Percentiles rank a stretch among this genome's conserved stretches.
Conservation (phyloP, 2,329 filamentous ascomycete genomes). For the Claviceps sp. region DNA sequence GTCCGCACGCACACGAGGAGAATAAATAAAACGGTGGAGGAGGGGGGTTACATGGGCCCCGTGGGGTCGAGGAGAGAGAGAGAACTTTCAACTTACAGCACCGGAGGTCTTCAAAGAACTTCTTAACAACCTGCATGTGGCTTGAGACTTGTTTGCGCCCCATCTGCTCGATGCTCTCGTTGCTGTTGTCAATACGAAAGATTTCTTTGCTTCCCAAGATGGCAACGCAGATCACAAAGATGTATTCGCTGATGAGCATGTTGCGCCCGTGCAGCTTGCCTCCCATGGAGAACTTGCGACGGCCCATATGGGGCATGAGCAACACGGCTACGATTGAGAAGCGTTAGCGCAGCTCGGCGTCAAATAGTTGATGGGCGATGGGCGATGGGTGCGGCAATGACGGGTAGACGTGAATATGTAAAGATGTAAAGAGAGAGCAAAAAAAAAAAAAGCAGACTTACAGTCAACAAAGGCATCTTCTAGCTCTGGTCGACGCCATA, state of each 20-base stretch:
- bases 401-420: neutral
- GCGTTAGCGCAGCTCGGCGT: constrained; percentile 9
- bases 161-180: constrained; percentile 31
- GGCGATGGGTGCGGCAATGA: neutral
- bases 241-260: constrained; percentile 56
- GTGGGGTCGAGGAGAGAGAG: neutral
- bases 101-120: constrained; percentile 47
- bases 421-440: too few species aligned
- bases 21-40: neutral
- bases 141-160: constrained; percentile 54
- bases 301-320: constrained; percentile 51
- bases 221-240: constrained; percentile 32
- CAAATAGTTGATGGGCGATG: neutral
- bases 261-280: constrained; percentile 53
- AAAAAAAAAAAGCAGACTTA: constrained; percentile 26
- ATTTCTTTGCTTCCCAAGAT: constrained; percentile 28
- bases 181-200: constrained; percentile 29
- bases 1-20: neutral
- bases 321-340: constrained; percentile 33
- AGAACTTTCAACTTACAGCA: constrained; percentile 56
- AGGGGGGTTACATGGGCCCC: neutral
- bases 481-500: constrained; percentile 35
- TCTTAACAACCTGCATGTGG: constrained; percentile 58
- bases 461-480: constrained; percentile 56
- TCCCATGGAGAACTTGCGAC: constrained; percentile 52